phyloP scores from a whole-genome alignment of 768 basidiomycete species.

The Boletus vinaceobasis region DNA sequence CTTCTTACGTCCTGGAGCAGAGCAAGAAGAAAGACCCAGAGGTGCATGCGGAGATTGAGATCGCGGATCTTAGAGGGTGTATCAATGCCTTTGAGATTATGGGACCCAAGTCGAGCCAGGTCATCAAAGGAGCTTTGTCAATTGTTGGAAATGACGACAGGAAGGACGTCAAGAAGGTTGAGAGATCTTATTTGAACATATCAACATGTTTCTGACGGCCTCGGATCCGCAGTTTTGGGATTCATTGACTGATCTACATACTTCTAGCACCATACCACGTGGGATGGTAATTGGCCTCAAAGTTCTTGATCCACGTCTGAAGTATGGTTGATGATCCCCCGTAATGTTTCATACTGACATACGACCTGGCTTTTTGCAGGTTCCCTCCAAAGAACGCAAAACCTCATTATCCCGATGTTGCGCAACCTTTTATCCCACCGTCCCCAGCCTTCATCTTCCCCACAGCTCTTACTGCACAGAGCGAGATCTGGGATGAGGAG shows the following conservation, averaged over 20 bases:
- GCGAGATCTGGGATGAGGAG: slow-evolving; percentile 70
- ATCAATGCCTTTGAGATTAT: slow-evolving; percentile 85
- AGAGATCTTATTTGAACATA: not conserved
- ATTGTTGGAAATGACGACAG: slow-evolving; percentile 48
- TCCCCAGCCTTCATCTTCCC: slow-evolving; percentile 45
- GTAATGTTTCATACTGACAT: not conserved
- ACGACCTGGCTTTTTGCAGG: slow-evolving; percentile 35
- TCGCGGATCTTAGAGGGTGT: slow-evolving; percentile 67
- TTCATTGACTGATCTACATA: slow-evolving; percentile 55
- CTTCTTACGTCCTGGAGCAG: slow-evolving; percentile 47
- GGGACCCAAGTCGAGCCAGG: slow-evolving; percentile 79
- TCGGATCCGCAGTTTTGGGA: slow-evolving; percentile 46
- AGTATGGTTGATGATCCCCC: slow-evolving; percentile 42
- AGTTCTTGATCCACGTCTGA: slow-evolving; percentile 83
- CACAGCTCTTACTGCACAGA: slow-evolving; percentile 54
- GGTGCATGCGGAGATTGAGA: slow-evolving; percentile 45
- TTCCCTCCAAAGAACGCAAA: slow-evolving; percentile 82
- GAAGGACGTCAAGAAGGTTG: slow-evolving; percentile 58
- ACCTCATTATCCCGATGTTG: slow-evolving; percentile 28
- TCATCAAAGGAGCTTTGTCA: slow-evolving; percentile 61
- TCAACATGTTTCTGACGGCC: not conserved
- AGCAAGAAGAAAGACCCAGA: slow-evolving; percentile 24
- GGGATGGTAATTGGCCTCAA: slow-evolving; percentile 77
- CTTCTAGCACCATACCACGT: slow-evolving; percentile 63
- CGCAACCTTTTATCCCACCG: slow-evolving; percentile 23